Evolutionary conservation across 139 green algal genomes (phyloP).

Genomic region (Tetradesmus obliquus): DNA sequence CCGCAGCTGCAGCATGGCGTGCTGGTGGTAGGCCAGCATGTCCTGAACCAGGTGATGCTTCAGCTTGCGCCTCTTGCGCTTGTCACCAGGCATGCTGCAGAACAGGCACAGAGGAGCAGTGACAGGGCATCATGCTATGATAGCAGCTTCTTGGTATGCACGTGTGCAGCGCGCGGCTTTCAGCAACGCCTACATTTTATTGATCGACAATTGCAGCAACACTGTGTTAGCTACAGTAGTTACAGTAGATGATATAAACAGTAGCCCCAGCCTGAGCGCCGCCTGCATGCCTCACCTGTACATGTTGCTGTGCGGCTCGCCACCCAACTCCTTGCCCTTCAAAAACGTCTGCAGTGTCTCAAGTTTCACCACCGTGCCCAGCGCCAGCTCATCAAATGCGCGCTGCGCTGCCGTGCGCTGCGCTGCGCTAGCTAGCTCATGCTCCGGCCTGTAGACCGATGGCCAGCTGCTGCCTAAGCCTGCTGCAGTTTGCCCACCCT

Average conservation of each 20-base stretch:
- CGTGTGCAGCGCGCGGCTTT: neutral
- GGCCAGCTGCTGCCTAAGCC: neutral
- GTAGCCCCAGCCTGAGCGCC: neutral
- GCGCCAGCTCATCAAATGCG: neutral
- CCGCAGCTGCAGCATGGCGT: neutral
- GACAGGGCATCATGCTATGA: too few relatives aligned
- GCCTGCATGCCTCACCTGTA: neutral
- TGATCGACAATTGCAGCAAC: too few relatives aligned
- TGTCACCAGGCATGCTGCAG: neutral
- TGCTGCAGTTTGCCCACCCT: neutral
- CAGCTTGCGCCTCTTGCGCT: neutral
- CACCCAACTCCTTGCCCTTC: neutral
- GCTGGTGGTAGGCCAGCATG: conserved; percentile 25
- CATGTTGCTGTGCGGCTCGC: neutral
- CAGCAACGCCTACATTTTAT: too few relatives aligned
- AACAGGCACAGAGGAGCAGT: neutral
- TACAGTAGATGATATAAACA: neutral
- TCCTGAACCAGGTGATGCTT: conserved; percentile 35
- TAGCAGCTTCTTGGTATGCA: too few relatives aligned
- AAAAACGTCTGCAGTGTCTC: neutral
- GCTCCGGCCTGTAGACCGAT: neutral
- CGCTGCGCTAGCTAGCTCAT: neutral
- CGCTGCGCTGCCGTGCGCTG: neutral
- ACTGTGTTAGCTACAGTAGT: too few relatives aligned
- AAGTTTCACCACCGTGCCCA: neutral